Evolutionary conservation across 1,284 basidiomycete species (phyloP).

Genomic region (Leccinum proliferum): DNA sequence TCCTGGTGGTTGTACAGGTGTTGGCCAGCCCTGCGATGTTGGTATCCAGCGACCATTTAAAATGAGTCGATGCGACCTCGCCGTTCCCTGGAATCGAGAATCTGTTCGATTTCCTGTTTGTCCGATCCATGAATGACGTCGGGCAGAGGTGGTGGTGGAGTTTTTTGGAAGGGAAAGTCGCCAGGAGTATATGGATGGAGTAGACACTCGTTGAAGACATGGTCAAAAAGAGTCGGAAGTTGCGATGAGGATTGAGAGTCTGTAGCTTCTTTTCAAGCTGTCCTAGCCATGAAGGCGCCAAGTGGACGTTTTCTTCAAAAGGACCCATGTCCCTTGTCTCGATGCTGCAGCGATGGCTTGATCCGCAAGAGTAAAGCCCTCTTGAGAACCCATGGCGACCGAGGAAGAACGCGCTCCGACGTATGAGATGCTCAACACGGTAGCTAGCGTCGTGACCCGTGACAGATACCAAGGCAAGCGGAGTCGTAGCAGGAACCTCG

Average conservation of each 20-base stretch:
- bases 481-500: slow-evolving; percentile 77
- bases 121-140: too few species aligned
- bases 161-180: too few species aligned
- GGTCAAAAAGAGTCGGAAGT: slow-evolving; percentile 95
- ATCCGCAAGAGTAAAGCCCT: slow-evolving; percentile 92
- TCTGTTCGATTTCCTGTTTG: too few species aligned
- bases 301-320: slow-evolving; percentile 95
- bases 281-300: slow-evolving; percentile 91
- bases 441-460: slow-evolving; percentile 98
- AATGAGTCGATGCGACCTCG: too few species aligned
- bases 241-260: slow-evolving; percentile 80
- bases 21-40: too few species aligned
- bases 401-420: slow-evolving; percentile 73
- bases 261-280: slow-evolving; percentile 97
- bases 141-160: too few species aligned
- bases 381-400: slow-evolving; percentile 97
- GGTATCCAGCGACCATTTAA: too few species aligned
- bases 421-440: slow-evolving; percentile 83
- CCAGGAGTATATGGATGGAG: too few species aligned
- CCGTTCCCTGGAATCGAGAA: too few species aligned
- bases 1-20: too few species aligned
- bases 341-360: slow-evolving; percentile 90
- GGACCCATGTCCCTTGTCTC: slow-evolving; percentile 88
- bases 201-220: too few species aligned
- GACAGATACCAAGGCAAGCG: slow-evolving; percentile 88